Base-by-base conservation (phyloP, 805 yeast genomes). In the Candida schatavii region DNA sequence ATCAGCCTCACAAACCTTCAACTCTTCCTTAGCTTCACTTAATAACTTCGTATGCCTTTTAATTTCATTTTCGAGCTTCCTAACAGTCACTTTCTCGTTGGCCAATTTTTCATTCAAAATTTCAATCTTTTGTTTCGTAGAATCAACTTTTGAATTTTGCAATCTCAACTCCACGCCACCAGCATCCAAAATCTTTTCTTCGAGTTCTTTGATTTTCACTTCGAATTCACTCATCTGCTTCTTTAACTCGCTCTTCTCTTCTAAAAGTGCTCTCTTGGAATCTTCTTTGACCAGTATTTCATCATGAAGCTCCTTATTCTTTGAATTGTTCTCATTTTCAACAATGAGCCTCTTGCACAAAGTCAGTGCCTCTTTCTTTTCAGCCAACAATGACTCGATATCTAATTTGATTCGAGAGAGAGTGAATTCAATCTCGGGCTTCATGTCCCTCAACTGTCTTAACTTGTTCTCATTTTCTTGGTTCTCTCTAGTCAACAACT, bases 131-230 rank as follows among this genome's bases (percentile, higher is more conserved):
- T 85, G 86, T 33, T 71, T 68, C 26, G 85, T 69, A 1, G 95
- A 84, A 51, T 81, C 89, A 6, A 93, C 96, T 54, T 81, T 85
- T 1, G 95, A 78, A 46, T 80, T 84, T 53, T 89, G 97, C 46
- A 85, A 60, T 43, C 87, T 80, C 48, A 93, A 70, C 46, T 81
- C 81, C 6, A 86, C 83, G 46, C 99, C 99, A 41, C 99, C 99
- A 41, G 88, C 83, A 38, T 85, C 83, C 86, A 90, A 80, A 30
- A 93, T 88, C 55, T 81, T 75, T 43, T 83, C 86, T 50, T 88
- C 90, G 3, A 90, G 64, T 0, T 51, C 70, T 10, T 72, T 70
- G 31, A 93, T 85, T 43, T 76, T 70, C 5, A 61, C 54, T 56
- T 80, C 87, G 32, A 78, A 61, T 25, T 74, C 79, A 21, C 67